phyloP scores from a whole-genome alignment of 768 basidiomycete species.

The Lactarius sp. region DNA sequence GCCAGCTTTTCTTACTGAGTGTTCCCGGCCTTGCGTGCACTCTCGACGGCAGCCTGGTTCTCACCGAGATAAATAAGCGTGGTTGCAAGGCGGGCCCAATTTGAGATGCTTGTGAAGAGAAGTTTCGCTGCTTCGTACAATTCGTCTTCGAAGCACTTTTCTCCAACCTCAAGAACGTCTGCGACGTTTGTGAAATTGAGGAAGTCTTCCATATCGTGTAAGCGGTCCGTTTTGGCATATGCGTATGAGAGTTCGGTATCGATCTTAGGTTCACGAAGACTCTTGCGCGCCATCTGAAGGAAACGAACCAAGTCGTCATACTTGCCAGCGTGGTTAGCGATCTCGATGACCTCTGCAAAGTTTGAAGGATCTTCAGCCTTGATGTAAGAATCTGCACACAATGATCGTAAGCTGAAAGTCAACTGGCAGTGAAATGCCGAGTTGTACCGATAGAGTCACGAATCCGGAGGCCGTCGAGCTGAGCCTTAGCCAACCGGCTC shows the following conservation, averaged over 20 bases:
- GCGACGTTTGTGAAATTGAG: constrained; percentile 97
- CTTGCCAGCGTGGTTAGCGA: constrained; percentile 87
- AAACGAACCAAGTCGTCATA: constrained; percentile 93
- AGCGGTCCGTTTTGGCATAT: constrained; percentile 94
- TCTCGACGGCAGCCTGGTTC: constrained; percentile 97
- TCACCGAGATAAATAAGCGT: constrained; percentile 98
- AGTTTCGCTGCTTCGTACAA: constrained; percentile 96
- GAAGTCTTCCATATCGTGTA: constrained; percentile 99
- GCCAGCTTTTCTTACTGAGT: constrained; percentile 65
- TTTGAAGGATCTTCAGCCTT: constrained; percentile 94
- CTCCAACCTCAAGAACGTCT: constrained; percentile 93
- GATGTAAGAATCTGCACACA: constrained; percentile 82
- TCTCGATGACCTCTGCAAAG: constrained; percentile 93
- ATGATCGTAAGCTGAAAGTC: not conserved
- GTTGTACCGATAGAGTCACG: constrained; percentile 90
- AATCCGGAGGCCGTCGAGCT: constrained; percentile 95
- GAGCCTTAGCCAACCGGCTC: constrained; percentile 97
- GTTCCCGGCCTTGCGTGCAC: constrained; percentile 98
- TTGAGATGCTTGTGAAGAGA: constrained; percentile 94
- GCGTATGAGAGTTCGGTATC: constrained; percentile 98
- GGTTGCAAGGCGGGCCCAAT: constrained; percentile 97
- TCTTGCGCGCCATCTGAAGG: constrained; percentile 98
- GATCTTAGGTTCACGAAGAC: constrained; percentile 93
- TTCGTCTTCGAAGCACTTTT: constrained; percentile 99
- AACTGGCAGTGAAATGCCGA: constrained; percentile 7